Conservation (phyloP, 768 basidiomycete genomes). For the Russula dissimulans region DNA sequence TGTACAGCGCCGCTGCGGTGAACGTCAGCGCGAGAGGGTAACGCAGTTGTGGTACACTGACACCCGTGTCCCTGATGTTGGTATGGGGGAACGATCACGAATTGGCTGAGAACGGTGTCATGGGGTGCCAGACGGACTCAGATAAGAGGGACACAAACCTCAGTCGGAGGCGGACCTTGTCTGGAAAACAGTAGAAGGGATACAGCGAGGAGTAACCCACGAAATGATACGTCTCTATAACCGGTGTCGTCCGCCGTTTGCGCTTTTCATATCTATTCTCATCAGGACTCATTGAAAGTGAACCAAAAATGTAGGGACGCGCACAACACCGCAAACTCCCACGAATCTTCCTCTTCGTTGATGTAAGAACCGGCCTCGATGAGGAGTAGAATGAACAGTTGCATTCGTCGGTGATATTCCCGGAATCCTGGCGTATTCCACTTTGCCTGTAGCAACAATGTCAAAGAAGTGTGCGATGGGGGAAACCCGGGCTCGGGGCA, state of each 20-base stretch:
- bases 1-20: constrained; percentile 71
- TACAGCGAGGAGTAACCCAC: constrained; percentile 91
- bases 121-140: neutral
- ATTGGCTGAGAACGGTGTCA: constrained; percentile 55
- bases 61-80: constrained; percentile 88
- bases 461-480: neutral
- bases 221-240: constrained; percentile 73
- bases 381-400: constrained; percentile 87
- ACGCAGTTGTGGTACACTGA: constrained; percentile 31
- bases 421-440: constrained; percentile 82
- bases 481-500: constrained; percentile 4
- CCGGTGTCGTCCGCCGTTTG: constrained; percentile 42
- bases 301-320: constrained; percentile 28
- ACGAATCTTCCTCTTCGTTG: constrained; percentile 83
- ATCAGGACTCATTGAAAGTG: neutral
- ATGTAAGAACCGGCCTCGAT: constrained; percentile 96
- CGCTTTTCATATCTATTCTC: constrained; percentile 72
- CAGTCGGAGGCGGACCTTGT: constrained; percentile 75
- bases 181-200: constrained; percentile 93
- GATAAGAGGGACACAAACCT: constrained; percentile 41
- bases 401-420: constrained; percentile 89
- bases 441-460: constrained; percentile 44
- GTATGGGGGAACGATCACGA: constrained; percentile 85
- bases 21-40: neutral
- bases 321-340: constrained; percentile 88